phyloP scores from a whole-genome alignment of 129 eudicot genomes.

The Sambucus nigra region DNA sequence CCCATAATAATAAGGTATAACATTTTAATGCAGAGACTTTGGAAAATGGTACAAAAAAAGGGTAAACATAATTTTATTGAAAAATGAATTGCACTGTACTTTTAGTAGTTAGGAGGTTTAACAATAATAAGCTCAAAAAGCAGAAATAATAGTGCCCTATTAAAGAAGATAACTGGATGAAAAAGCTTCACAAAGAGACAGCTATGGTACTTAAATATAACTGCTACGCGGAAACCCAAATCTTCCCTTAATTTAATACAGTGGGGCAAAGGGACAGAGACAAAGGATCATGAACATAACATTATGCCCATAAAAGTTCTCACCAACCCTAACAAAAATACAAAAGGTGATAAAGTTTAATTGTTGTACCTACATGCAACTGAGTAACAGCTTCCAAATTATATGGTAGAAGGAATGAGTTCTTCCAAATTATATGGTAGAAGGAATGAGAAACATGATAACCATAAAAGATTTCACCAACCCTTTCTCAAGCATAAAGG shows the following conservation, averaged over 20 bases:
- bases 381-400: neutral
- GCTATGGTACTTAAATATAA: too few relatives aligned
- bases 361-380: neutral
- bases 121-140: neutral
- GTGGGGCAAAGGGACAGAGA: neutral
- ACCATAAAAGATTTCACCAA: slow-evolving; percentile 1
- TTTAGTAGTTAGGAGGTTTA: neutral
- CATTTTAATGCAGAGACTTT: too few relatives aligned
- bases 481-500: too few relatives aligned
- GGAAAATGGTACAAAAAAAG: too few relatives aligned
- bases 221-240: neutral
- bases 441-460: too few relatives aligned
- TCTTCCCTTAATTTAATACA: neutral
- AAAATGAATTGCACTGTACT: neutral
- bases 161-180: neutral
- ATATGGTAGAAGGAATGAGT: too few relatives aligned
- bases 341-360: neutral
- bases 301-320: slow-evolving; percentile 2
- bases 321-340: slow-evolving; percentile 3
- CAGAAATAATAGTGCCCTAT: neutral
- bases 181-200: neutral
- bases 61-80: too few relatives aligned
- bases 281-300: slow-evolving; percentile 1
- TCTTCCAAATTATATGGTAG: too few relatives aligned
- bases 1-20: too few relatives aligned